Percentiles rank a stretch among this genome's conserved stretches.
Evolutionary conservation across 768 basidiomycete species (phyloP).

Genomic region (Strobilomyces confusus): DNA sequence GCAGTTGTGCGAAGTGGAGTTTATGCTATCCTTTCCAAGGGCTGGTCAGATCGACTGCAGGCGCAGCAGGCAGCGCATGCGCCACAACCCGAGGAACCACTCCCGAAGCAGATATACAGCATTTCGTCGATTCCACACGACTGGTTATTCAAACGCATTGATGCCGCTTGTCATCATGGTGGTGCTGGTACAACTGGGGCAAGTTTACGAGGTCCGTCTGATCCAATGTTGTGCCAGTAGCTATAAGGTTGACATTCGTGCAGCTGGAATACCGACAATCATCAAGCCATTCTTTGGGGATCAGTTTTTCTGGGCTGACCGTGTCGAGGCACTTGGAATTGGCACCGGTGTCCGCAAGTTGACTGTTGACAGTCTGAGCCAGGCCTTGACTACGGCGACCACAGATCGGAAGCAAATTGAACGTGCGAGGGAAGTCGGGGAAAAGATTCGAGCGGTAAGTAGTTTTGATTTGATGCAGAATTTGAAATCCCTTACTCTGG

Average conservation of each 20-base stretch:
- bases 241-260: slow-evolving; percentile 1
- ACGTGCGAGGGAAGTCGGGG: slow-evolving; percentile 79
- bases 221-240: not conserved
- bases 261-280: slow-evolving; percentile 91
- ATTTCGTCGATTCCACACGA: slow-evolving; percentile 90
- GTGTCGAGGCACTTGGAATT: slow-evolving; percentile 93
- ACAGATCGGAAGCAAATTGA: slow-evolving; percentile 86
- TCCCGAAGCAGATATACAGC: slow-evolving; percentile 77
- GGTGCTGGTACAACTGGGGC: slow-evolving; percentile 97
- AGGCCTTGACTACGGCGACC: slow-evolving; percentile 78
- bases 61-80: slow-evolving; percentile 62
- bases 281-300: slow-evolving; percentile 98
- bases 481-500: not conserved
- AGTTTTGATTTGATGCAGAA: not conserved
- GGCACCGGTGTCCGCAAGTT: slow-evolving; percentile 87
- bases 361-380: slow-evolving; percentile 70
- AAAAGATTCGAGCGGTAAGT: slow-evolving; percentile 78
- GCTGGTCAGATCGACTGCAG: slow-evolving; percentile 91
- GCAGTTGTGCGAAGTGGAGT: slow-evolving; percentile 86
- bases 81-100: slow-evolving; percentile 60
- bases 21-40: slow-evolving; percentile 91
- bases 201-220: slow-evolving; percentile 72
- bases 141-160: slow-evolving; percentile 91
- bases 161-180: slow-evolving; percentile 98
- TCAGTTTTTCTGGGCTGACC: slow-evolving; percentile 97